Evolutionary conservation across 176 grass and related monocot genomes (phyloP).

Genomic region (Oryza coarctata): DNA sequence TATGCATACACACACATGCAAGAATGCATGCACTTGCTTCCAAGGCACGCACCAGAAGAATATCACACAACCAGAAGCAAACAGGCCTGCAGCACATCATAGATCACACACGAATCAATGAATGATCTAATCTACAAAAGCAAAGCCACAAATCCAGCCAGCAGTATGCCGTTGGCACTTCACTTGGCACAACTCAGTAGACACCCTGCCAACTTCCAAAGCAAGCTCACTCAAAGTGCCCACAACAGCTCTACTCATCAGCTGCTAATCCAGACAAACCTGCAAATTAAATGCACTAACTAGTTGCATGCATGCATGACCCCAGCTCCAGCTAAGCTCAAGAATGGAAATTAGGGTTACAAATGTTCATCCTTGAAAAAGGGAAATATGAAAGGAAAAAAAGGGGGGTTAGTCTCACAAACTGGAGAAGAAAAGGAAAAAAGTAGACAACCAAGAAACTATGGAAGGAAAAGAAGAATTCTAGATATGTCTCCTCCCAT

Average conservation of each 20-base stretch:
- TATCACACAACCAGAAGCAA: conserved; percentile 39
- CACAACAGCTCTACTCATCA: background rate
- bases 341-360: background rate
- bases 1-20: background rate
- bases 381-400: background rate
- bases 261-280: background rate
- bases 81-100: background rate
- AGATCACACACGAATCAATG: background rate
- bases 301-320: background rate
- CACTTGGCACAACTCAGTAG: background rate
- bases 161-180: background rate
- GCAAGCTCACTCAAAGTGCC: background rate
- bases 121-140: background rate
- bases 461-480: background rate
- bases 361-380: background rate
- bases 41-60: conserved; percentile 50
- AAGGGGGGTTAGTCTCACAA: conserved; percentile 1
- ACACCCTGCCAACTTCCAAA: background rate
- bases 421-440: background rate
- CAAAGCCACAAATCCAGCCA: conserved; percentile 8
- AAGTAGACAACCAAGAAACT: background rate
- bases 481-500: conserved; percentile 30
- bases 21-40: conserved; percentile 20
- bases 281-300: background rate
- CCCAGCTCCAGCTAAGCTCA: conserved; percentile 1